These are phyloP conservation scores for Phytophthora fragariae DNA, from an alignment of 352 stramenopile species.

Conservation along the genomic window DNA sequence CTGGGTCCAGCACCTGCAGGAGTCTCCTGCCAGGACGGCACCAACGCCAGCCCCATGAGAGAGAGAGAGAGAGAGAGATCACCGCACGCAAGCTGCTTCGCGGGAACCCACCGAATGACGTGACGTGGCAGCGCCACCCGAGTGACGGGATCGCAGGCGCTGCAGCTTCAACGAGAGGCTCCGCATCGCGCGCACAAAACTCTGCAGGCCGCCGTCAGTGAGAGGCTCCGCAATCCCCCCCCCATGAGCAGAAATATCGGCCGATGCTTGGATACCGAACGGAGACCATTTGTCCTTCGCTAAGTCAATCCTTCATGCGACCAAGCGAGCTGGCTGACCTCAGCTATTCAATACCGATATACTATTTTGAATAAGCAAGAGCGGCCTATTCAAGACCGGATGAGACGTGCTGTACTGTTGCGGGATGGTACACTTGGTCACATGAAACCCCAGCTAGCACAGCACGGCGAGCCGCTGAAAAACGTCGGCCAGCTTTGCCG, in stretches of 20 bases:
- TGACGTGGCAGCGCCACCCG: background rate
- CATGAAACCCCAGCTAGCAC: background rate
- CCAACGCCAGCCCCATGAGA: background rate
- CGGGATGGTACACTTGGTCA: background rate
- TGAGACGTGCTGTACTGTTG: background rate
- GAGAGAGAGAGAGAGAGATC: too few species aligned
- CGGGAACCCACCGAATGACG: background rate
- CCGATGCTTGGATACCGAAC: too few species aligned
- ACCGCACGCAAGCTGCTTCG: conserved; percentile 12
- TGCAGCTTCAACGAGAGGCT: conserved; percentile 1
- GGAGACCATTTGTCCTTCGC: too few species aligned
- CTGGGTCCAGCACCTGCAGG: background rate
- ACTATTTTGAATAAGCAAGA: background rate
- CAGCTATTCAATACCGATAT: background rate
- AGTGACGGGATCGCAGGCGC: background rate
- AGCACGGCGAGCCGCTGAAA: background rate
- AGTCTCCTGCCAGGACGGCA: too few species aligned
- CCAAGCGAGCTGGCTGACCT: background rate
- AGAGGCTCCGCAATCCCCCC: too few species aligned
- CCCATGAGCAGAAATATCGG: too few species aligned
- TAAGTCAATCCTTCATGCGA: too few species aligned
- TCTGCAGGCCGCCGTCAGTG: background rate
- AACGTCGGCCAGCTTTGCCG: background rate
- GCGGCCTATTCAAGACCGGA: background rate
- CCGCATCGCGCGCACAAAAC: background rate